Evolutionary conservation across 2,329 filamentous ascomycete species (phyloP).

Genomic region (Botrytis squamosa): DNA sequence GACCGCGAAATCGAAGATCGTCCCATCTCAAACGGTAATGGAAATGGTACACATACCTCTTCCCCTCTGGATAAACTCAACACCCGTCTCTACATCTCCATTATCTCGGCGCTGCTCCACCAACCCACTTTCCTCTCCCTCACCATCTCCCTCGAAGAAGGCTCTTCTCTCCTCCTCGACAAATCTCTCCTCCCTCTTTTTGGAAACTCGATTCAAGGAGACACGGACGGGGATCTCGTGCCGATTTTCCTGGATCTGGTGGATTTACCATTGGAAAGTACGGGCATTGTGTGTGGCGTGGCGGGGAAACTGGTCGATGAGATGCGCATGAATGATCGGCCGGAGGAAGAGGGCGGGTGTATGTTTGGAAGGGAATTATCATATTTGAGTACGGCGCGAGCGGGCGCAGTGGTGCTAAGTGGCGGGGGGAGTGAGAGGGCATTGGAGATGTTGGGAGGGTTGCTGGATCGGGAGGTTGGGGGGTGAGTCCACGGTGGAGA

Average conservation of each 20-base stretch:
- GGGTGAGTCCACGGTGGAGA: background rate
- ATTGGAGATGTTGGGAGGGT: slow-evolving; percentile 63
- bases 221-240: slow-evolving; percentile 69
- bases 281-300: slow-evolving; percentile 92
- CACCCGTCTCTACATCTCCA: slow-evolving; percentile 60
- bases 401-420: slow-evolving; percentile 84
- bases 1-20: slow-evolving; percentile 34
- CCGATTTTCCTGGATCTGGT: slow-evolving; percentile 87
- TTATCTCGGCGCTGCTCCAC: slow-evolving; percentile 59
- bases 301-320: slow-evolving; percentile 78
- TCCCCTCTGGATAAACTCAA: slow-evolving; percentile 61
- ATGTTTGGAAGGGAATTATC: slow-evolving; percentile 66
- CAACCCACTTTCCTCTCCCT: slow-evolving; percentile 71
- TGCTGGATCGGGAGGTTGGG: slow-evolving; percentile 27
- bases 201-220: slow-evolving; percentile 72
- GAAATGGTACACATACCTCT: slow-evolving; percentile 18
- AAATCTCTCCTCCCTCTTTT: slow-evolving; percentile 64
- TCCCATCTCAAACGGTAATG: slow-evolving; percentile 42
- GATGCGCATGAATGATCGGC: slow-evolving; percentile 46
- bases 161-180: slow-evolving; percentile 72
- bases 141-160: slow-evolving; percentile 70
- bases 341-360: background rate
- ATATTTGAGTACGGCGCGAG: slow-evolving; percentile 84
- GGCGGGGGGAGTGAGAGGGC: slow-evolving; percentile 72
- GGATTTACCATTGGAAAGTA: slow-evolving; percentile 79